These are phyloP conservation scores for Pseudocercospora macadamiae DNA, from an alignment of 2,329 filamentous ascomycete species.

Conservation along the genomic window DNA sequence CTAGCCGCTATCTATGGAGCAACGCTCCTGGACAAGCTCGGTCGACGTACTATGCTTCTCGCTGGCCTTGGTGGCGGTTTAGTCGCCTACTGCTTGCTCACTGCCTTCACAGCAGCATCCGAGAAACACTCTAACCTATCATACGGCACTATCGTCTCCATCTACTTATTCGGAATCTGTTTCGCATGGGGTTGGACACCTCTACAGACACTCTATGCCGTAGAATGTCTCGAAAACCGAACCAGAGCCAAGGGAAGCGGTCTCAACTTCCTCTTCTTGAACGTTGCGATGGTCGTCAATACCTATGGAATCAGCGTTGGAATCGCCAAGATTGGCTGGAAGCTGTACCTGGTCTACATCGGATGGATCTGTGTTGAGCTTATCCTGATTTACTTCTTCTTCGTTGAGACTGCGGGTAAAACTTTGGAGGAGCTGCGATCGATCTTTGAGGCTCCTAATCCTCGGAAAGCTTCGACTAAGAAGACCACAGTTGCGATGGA, in stretches of 20 bases:
- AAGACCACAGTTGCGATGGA: constrained; percentile 35
- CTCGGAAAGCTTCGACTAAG: constrained; percentile 33
- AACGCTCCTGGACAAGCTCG: constrained; percentile 30
- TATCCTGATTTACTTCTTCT: constrained; percentile 37
- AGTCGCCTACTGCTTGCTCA: constrained; percentile 40
- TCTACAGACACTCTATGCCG: constrained; percentile 44
- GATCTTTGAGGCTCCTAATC: constrained; percentile 32
- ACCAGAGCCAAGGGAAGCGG: constrained; percentile 41
- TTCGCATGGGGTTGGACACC: constrained; percentile 47
- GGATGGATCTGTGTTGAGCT: constrained; percentile 39
- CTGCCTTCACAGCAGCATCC: constrained; percentile 39
- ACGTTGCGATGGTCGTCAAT: constrained; percentile 49
- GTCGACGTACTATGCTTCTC: constrained; percentile 41
- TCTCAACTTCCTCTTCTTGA: constrained; percentile 45
- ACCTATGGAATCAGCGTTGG: constrained; percentile 35
- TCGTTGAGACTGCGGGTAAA: constrained; percentile 43
- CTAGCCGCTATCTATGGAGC: constrained; percentile 44
- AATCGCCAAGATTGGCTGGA: constrained; percentile 32
- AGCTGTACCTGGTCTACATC: constrained; percentile 33
- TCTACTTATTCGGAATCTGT: constrained; percentile 46
- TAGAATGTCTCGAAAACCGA: constrained; percentile 44
- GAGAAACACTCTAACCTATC: constrained; percentile 29
- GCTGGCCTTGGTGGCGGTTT: constrained; percentile 41
- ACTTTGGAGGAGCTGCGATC: constrained; percentile 38
- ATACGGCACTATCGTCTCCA: constrained; percentile 45